These are phyloP conservation scores for Apophysomyces sp. DNA, from an alignment of 371 early-diverging fungal species.

Conservation along the genomic window DNA sequence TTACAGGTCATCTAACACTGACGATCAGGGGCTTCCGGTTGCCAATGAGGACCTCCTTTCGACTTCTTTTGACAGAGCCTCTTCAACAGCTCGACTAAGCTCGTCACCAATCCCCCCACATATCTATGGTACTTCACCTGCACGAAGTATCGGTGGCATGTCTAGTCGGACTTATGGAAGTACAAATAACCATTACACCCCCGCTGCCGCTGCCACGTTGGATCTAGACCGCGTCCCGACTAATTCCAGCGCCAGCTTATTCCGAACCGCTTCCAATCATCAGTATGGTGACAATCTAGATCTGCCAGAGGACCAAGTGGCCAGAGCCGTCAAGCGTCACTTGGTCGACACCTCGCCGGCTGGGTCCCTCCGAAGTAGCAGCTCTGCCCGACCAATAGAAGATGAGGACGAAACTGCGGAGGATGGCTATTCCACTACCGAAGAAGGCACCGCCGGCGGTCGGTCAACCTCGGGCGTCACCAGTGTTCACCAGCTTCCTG, in stretches of 20 bases:
- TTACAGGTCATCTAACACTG: slow-evolving; percentile 17
- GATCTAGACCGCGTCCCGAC: slow-evolving; percentile 34
- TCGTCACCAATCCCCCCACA: slow-evolving; percentile 31
- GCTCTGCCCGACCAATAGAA: slow-evolving; percentile 12
- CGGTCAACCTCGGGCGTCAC: slow-evolving; percentile 1
- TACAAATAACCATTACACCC: not conserved
- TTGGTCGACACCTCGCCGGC: slow-evolving; percentile 52
- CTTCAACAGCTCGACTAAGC: slow-evolving; percentile 34
- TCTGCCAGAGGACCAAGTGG: slow-evolving; percentile 65
- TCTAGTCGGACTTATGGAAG: slow-evolving; percentile 34
- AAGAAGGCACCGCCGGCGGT: too few species aligned
- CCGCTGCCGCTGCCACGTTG: not conserved
- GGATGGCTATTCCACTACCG: slow-evolving; percentile 4
- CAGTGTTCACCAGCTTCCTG: slow-evolving; percentile 45
- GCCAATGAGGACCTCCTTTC: slow-evolving; percentile 17
- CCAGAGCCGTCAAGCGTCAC: slow-evolving; percentile 67
- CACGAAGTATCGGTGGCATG: slow-evolving; percentile 16
- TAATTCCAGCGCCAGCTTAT: slow-evolving; percentile 23
- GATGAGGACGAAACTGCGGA: not conserved
- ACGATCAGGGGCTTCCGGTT: not conserved
- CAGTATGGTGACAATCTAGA: slow-evolving; percentile 35
- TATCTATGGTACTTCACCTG: slow-evolving; percentile 25
- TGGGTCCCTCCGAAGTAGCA: slow-evolving; percentile 14
- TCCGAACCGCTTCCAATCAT: slow-evolving; percentile 35
- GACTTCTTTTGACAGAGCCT: slow-evolving; percentile 28